phyloP scores from a whole-genome alignment of 345 rosid genomes.

The Geranium brycei region DNA sequence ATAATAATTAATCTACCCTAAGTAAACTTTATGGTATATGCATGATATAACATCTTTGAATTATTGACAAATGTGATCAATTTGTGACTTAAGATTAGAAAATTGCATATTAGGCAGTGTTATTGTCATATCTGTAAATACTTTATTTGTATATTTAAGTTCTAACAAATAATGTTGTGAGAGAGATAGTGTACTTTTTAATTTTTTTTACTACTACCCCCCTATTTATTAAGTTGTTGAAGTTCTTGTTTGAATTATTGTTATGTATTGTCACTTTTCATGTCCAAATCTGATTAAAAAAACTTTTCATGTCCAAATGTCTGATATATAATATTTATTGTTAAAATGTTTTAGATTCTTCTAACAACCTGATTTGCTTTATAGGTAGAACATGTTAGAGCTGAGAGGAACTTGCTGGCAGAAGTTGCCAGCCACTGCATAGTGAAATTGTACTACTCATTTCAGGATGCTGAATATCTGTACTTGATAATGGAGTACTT shows the following conservation, averaged over 20 bases:
- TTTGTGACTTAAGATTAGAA: not conserved
- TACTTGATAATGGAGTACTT: slow-evolving; percentile 95
- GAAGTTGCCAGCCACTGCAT: slow-evolving; percentile 96
- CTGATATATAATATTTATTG: too few relatives aligned
- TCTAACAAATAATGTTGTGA: not conserved
- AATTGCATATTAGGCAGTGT: not conserved
- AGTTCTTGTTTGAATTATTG: too few relatives aligned
- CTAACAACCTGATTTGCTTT: slow-evolving; percentile 5
- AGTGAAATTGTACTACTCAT: slow-evolving; percentile 88
- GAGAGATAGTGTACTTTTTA: not conserved
- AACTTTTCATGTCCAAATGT: too few relatives aligned
- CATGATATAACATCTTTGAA: not conserved
- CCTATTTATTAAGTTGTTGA: not conserved
- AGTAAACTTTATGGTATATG: not conserved
- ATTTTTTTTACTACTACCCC: not conserved
- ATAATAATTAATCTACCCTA: not conserved
- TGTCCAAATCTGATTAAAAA: too few relatives aligned
- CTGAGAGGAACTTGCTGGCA: slow-evolving; percentile 94
- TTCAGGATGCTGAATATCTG: slow-evolving; percentile 84
- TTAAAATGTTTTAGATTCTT: not conserved
- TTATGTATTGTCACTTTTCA: too few relatives aligned
- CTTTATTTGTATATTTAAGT: not conserved
- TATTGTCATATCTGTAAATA: too few relatives aligned
- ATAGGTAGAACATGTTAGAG: slow-evolving; percentile 94
- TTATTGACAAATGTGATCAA: not conserved